Base-by-base conservation (phyloP, 148 eudicot species). In the Cornus kousa region DNA sequence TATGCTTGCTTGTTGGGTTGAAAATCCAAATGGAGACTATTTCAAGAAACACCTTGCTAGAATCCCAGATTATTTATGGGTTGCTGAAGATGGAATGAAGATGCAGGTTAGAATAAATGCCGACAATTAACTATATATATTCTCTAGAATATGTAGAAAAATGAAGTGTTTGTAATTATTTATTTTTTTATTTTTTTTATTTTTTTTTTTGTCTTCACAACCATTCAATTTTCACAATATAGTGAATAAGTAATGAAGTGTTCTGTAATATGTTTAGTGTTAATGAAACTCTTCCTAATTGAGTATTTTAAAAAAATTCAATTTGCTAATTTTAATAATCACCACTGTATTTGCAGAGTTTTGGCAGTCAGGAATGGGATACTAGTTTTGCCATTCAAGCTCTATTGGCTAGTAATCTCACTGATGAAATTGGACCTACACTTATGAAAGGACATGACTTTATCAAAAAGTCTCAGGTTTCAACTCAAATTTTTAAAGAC, bases 351-450 rank as follows among this genome's bases (percentile, higher is more conserved):
- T n/a, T 70, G 55, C 82, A 86, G 88, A 83, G 84, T 76, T 83
- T 83, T 75, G 88, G 88, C 13, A 83, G 88, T 80, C 82, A 80
- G 43, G 23, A 59, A 43, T 84, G 86, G 86, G 86, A 84, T 75
- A 71, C 86, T n/a, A 77, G 78, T 73, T 84, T 84, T 74, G 81
- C 86, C 3, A 67, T 84, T 73, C 86, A 84, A 40, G 86, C 86
- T 68, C 66, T 85, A 35, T 33, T 82, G 71, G 83, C 85, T 57
- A 64, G 75, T 53, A 77, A 77, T 53, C 35, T 85, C 24, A 75
- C 69, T 68, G 81, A 80, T 11, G 87, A 85, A 80, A 75, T 77
- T 23, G 74, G 72, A 33, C 23, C n/a, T 12, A 46, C 67, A 9
- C 78, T 85, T 10, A 76, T 2, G 59, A 81, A 73, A 57, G 84